Conservation (phyloP, 2,329 filamentous ascomycete species). For the Cytospora piceae region DNA sequence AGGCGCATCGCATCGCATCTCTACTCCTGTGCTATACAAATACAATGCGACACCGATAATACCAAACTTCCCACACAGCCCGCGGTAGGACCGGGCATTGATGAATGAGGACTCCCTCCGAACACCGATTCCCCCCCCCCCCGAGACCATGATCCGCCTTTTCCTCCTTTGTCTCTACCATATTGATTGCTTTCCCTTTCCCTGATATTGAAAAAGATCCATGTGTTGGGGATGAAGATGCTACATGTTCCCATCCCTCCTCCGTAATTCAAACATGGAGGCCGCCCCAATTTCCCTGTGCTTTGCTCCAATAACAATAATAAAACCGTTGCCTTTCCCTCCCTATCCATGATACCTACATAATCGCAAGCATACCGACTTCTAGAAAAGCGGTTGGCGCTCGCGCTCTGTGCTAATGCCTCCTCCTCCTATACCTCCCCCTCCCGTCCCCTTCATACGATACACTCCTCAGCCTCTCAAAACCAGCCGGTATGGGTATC, state of each 20-base stretch:
- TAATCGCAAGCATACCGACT: background rate
- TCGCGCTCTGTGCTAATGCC: background rate
- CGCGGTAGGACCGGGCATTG: background rate
- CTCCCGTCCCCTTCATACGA: conserved; percentile 15
- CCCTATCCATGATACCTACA: background rate
- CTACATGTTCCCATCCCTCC: background rate
- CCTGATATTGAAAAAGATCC: background rate
- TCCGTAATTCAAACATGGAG: background rate
- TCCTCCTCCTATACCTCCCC: conserved; percentile 18
- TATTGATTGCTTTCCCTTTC: background rate
- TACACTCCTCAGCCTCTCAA: conserved; percentile 13
- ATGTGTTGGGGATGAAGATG: background rate
- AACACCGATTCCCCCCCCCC: background rate
- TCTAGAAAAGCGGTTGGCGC: background rate
- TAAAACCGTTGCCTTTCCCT: background rate
- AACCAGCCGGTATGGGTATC: conserved; percentile 27
- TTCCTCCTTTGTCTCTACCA: too few species aligned
- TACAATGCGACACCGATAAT: background rate
- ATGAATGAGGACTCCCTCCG: background rate
- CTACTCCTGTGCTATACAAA: background rate
- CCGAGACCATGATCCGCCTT: background rate
- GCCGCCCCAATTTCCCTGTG: background rate
- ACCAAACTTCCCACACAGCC: background rate
- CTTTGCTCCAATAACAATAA: background rate
- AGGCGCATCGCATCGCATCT: background rate